Evolutionary conservation across 306 rosid genomes (phyloP), one percentile per base, ranked within the genome.

Genomic region (Medicago lupulina): DNA sequence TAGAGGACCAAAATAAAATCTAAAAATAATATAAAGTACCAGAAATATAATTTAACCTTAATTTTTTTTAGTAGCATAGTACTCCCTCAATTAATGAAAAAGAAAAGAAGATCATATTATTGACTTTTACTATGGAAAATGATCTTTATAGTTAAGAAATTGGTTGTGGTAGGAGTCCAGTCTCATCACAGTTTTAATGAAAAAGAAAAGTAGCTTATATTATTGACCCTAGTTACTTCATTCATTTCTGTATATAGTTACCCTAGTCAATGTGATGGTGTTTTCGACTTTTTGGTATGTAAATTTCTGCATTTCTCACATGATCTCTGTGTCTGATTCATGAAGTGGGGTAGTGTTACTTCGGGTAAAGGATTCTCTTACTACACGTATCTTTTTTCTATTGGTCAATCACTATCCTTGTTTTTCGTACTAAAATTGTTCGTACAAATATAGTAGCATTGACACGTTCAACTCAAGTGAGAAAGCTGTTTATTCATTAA

Each of bases 281-380:
- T 58, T 58, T 58, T 23, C 15, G 39, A 57, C 36, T 19, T 19
- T 57, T 19, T 21, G 63, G 62, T 58, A 25, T 11, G 39, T 12
- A 23, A 23, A 58, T 11, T 14, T 58, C 64, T 58, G 38, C 64
- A 58, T 17, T 58, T 1, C 16, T 5, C 64, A 58, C 64, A 58
- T 58, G 64, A 25, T 58, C 39, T 23, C 10, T 15, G 64, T 58
- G 38, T 58, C 16, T 58, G 38, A 58, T 58, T 58, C 39, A 58
- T 23, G 64, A 58, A n/a, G 39, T 23, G 39, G 64, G 64, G 39
- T 23, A 58, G 39, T n/a, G 64, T 58, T 23, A 19, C 34, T 47
- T 13, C 0, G 53, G 53, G 53, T 13, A 40, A 34, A 34, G 38
- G 38, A 34, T 34, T 34, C 38, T 34, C 38, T 34, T 34, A 34